Conservation (phyloP, 768 basidiomycete species). For the Hericium erinaceus region DNA sequence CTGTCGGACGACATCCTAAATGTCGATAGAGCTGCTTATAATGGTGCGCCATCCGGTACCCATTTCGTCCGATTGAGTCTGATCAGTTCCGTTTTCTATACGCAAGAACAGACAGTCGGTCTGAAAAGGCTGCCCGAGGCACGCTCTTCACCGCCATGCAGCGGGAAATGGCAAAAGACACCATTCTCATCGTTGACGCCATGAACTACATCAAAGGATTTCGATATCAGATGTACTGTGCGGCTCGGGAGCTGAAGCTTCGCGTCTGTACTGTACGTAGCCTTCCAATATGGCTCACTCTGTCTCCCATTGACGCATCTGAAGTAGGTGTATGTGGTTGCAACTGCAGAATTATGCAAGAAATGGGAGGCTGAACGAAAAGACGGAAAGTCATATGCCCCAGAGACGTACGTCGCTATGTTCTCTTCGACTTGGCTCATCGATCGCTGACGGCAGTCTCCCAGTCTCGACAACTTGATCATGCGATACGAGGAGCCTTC, state of each 20-base stretch:
- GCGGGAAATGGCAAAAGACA: conserved; percentile 59
- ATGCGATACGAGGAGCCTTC: conserved; percentile 92
- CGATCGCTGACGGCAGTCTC: conserved; percentile 6
- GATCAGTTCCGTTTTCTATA: neutral
- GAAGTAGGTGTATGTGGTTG: conserved; percentile 64
- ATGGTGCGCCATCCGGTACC: conserved; percentile 39
- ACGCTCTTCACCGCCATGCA: conserved; percentile 78
- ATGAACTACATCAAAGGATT: conserved; percentile 98
- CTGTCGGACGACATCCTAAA: conserved; percentile 71
- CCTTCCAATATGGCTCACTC: neutral
- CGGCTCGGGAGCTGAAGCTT: conserved; percentile 79
- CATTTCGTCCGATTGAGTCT: neutral
- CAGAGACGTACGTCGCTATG: conserved; percentile 51
- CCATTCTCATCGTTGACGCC: conserved; percentile 81
- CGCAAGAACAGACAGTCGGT: conserved; percentile 47
- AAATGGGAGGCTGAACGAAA: conserved; percentile 59
- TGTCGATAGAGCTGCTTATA: conserved; percentile 57
- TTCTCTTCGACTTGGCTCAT: neutral
- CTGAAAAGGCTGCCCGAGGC: conserved; percentile 85
- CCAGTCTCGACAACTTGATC: conserved; percentile 78
- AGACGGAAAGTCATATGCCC: conserved; percentile 42
- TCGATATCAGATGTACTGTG: conserved; percentile 96
- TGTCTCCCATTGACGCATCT: too few relatives aligned
- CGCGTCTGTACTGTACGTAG: conserved; percentile 76
- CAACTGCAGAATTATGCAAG: conserved; percentile 65